Evolutionary conservation across 2,329 filamentous ascomycete genomes (phyloP), one percentile per base, ranked within the genome.

Genomic region (Fusarium sp.): DNA sequence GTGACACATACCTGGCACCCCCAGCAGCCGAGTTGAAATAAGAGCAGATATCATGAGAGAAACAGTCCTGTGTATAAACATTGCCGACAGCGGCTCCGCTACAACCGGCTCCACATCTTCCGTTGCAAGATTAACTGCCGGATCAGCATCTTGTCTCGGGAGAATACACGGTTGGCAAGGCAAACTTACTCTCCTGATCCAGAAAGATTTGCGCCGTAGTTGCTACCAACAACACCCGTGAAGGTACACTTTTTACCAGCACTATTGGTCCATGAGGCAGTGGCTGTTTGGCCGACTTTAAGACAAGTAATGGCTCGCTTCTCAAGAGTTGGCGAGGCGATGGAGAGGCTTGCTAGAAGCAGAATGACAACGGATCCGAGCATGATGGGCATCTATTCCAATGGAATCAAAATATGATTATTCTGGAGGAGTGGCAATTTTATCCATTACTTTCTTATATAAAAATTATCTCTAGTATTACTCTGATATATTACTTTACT

Each of bases 41-140:
- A 6, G 81, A 84, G 70, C 83, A 85, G 14, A 85, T 79, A 47
- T 85, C 83, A 53, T 85, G 83, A 1, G 79, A 80, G 65, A 82
- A 84, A 67, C 83, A 85, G 48, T 85, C 81, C 61, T 84, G 83
- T 1, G 82, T 84, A 57, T 85, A 85, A 6, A 75, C 81, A 33
- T 84, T 83, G 4, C 83, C 83, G 10, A 84, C 3, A 2, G 81
- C 76, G 6, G 73, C 46, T 7, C 83, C 82, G 1, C 71, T 76
- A 47, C 83, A 85, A 0, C 81, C 82, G 11, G 79, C 80, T 25
- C 83, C 83, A 33, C 83, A 84, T 29, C 82, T 76, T 3, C 82
- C 82, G 51, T 84, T 84, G 56, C 82, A 84, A 11, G 79, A 81
- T 45, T 84, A 85, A 21, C 83, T 84, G 10, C 9, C 11, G 0